Conservation (phyloP, 768 basidiomycete genomes). For the Hirschioporus abietinus region DNA sequence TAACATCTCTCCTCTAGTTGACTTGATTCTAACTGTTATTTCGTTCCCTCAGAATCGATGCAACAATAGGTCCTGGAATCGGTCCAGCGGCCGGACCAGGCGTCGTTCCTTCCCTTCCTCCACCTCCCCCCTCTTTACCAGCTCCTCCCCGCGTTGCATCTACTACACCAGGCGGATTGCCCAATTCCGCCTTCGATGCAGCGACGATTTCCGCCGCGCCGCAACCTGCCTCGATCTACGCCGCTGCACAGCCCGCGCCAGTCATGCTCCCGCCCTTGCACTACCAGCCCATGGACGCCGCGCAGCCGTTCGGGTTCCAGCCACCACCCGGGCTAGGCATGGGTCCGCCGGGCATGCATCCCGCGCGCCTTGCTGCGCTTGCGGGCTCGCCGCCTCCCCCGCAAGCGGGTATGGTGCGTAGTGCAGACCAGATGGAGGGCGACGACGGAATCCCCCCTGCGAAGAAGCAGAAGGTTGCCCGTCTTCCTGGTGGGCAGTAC, state of each 20-base stretch:
- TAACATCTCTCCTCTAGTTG: slow-evolving; percentile 12
- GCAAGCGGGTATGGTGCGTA: slow-evolving; percentile 68
- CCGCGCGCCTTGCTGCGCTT: slow-evolving; percentile 57
- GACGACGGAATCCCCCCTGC: slow-evolving; percentile 68
- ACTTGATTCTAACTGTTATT: slow-evolving; percentile 14
- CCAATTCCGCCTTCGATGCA: slow-evolving; percentile 60
- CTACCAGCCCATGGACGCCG: slow-evolving; percentile 73
- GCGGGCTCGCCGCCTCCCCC: slow-evolving; percentile 40
- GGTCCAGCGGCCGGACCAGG: slow-evolving; percentile 74
- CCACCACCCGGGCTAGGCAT: slow-evolving; percentile 40
- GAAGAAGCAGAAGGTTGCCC: slow-evolving; percentile 84
- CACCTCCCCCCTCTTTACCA: slow-evolving; percentile 69
- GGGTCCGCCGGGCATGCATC: slow-evolving; percentile 57
- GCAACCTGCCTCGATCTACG: slow-evolving; percentile 76
- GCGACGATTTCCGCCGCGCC: slow-evolving; percentile 90
- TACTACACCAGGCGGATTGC: slow-evolving; percentile 35
- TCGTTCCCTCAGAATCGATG: slow-evolving; percentile 50
- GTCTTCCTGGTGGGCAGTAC: slow-evolving; percentile 74
- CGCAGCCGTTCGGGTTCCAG: slow-evolving; percentile 76
- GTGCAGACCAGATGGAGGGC: slow-evolving; percentile 79
- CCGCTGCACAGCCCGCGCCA: slow-evolving; percentile 45
- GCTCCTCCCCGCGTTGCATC: slow-evolving; percentile 40
- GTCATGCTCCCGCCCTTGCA: slow-evolving; percentile 84
- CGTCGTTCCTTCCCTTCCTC: slow-evolving; percentile 55
- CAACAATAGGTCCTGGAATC: slow-evolving; percentile 81